Evolutionary conservation across 345 rosid genomes (phyloP), one percentile per base, ranked within the genome.

Genomic region (Gossypium longicalyx): DNA sequence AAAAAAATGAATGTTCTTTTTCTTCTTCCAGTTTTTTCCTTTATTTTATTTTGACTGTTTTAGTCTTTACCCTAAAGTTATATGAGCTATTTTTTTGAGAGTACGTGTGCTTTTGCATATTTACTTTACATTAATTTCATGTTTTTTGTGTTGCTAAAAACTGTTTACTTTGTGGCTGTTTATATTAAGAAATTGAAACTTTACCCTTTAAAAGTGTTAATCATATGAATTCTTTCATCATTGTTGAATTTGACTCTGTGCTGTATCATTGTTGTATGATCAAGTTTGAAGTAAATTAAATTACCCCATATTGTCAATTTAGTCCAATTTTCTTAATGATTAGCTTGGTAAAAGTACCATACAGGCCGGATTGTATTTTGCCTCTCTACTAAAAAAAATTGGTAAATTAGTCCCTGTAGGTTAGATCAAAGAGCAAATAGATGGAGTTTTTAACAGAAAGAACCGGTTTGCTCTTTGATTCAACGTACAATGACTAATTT

Each of bases 191-290:
- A 51, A 16, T 9, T 17, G 59, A 25, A n/a, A 29, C 60, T 69
- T 69, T 69, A 51, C 49, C 57, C 20, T 64, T 76, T 22, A 58
- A 56, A 23, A 20, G 27, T 20, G 69, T 17, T 76, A 47, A 9
- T 47, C 54, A 59, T 45, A 58, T 45, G 57, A 73, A 73, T 12
- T 59, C 73, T 52, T 70, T 57, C 73, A 29, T 52, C 47, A 70
- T 70, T 51, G 13, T 52, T 29, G 73, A 52, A 52, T 52, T 70
- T 70, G 48, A 70, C 16, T 56, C 9, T 65, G 23, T n/a, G 15
- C 23, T 51, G 25, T 69, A 69, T 10, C 44, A 52, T 70, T 29
- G n/a, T 52, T 52, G 61, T 52, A 52, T 53, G 60, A 69, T 13
- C 10, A 52, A 51, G 41, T 29, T 29, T 70, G 9, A 52, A 52